Conservation (phyloP, 2,329 filamentous ascomycete genomes). For the Xylariaceae sp. region DNA sequence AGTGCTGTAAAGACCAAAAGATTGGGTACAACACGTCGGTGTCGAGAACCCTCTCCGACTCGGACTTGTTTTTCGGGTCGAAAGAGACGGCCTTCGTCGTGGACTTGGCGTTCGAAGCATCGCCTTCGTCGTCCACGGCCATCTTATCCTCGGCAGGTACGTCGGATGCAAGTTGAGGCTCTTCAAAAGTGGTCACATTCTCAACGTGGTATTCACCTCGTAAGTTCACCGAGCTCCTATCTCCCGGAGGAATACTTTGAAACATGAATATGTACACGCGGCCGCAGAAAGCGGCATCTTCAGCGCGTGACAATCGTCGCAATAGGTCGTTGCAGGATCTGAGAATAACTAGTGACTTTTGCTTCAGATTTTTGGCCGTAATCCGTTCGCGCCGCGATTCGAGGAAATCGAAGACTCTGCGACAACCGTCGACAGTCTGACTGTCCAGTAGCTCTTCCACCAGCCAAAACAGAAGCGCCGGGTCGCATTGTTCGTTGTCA, state of each 20-base stretch:
- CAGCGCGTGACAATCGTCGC: slow-evolving; percentile 86
- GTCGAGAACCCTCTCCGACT: slow-evolving; percentile 51
- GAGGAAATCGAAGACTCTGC: slow-evolving; percentile 87
- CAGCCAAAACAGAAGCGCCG: slow-evolving; percentile 79
- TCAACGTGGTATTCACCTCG: slow-evolving; percentile 94
- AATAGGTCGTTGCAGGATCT: slow-evolving; percentile 91
- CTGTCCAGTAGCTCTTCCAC: slow-evolving; percentile 94
- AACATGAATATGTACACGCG: slow-evolving; percentile 98
- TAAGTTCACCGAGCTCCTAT: slow-evolving; percentile 95
- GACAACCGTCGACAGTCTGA: slow-evolving; percentile 87
- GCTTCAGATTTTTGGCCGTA: slow-evolving; percentile 71
- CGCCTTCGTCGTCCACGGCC: slow-evolving; percentile 57
- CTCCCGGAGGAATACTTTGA: slow-evolving; percentile 92
- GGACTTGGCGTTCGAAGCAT: slow-evolving; percentile 31
- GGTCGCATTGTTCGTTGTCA: slow-evolving; percentile 71
- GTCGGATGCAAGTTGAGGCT: slow-evolving; percentile 38
- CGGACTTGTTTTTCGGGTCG: slow-evolving; percentile 38
- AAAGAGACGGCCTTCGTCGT: slow-evolving; percentile 42
- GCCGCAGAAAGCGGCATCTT: slow-evolving; percentile 95
- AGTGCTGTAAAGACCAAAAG: slow-evolving; percentile 90
- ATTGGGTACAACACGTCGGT: slow-evolving; percentile 75
- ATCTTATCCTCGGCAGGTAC: slow-evolving; percentile 47
- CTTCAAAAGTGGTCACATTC: slow-evolving; percentile 83
- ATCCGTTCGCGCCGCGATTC: slow-evolving; percentile 89
- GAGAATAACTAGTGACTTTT: slow-evolving; percentile 85